These are phyloP conservation scores for Tetradesmus lagerheimii DNA, from an alignment of 139 green algal species.

Conservation along the genomic window DNA sequence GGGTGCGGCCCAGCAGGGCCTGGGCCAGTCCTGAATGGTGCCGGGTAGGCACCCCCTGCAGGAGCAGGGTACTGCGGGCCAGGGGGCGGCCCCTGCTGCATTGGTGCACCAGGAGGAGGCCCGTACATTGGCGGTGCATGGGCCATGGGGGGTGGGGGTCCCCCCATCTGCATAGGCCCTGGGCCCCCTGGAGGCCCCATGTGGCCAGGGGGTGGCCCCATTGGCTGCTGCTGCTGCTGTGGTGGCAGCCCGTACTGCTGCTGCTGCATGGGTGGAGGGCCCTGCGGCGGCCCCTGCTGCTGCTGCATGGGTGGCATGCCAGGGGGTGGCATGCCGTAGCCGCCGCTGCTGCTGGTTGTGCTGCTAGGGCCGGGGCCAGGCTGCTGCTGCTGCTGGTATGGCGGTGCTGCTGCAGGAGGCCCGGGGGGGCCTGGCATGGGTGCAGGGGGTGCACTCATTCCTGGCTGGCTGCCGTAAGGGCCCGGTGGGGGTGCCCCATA, in stretches of 20 bases:
- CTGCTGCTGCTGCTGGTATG: constrained; percentile 36
- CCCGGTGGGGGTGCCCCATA: constrained; percentile 37
- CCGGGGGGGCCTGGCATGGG: background rate
- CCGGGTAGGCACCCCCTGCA: constrained; percentile 35
- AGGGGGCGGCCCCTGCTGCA: background rate
- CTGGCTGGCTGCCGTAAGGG: background rate
- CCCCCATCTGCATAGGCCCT: background rate
- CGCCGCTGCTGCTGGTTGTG: background rate
- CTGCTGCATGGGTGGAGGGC: background rate
- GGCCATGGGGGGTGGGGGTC: background rate
- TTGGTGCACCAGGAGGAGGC: constrained; percentile 20
- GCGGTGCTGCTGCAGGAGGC: background rate
- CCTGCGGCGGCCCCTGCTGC: constrained; percentile 16
- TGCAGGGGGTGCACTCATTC: background rate
- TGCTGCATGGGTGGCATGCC: background rate
- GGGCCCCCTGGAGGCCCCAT: background rate
- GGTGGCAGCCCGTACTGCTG: background rate
- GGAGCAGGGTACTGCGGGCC: constrained; percentile 38
- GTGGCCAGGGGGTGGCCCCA: background rate
- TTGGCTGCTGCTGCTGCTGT: constrained; percentile 10
- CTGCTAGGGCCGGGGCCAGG: background rate
- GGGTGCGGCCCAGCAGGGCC: background rate
- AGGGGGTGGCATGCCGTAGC: constrained; percentile 1
- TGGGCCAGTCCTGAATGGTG: constrained; percentile 34
- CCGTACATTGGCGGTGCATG: constrained; percentile 30